Evolutionary conservation across 2,329 filamentous ascomycete genomes (phyloP), one percentile per base, ranked within the genome.

Genomic region (Ophioceras dolichostomum): DNA sequence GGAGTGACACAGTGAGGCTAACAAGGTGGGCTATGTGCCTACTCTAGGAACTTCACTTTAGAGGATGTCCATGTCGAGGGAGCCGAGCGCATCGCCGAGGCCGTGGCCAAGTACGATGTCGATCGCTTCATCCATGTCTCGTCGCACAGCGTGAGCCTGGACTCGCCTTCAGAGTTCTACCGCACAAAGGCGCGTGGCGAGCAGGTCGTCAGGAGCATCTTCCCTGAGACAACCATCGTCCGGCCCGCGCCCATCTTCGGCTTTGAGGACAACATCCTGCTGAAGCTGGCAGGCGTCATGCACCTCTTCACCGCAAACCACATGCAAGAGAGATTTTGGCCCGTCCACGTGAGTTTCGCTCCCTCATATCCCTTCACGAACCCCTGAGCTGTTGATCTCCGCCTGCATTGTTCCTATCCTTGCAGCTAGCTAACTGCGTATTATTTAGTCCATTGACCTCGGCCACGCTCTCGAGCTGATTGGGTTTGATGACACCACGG

Each of bases 101-200:
- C 91, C 37, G 86, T 87, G 37, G 91, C 89, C 52, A 98, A 98
- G 64, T 98, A 98, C 63, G 89, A 98, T 53, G 78, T 95, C 48
- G 91, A 98, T 63, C 80, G 91, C 46, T 98, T 85, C 61, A 87
- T 98, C 46, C 91, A 98, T 51, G 79, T 98, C 49, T 98, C 91
- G 9, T 94, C 88, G 22, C 88, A 93, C 71, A 96, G 89, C 54
- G 89, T 86, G 40, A 68, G 82, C 58, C 70, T 76, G 31, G 70
- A 83, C 48, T 96, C 89, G 14, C 61, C 79, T 3, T 89, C 86
- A 10, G 84, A 91, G 53, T 98, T 89, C 72, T 95, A 83, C 62
- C 70, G 81, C 42, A 94, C 87, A 49, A 98, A 98, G 75, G 88
- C 70, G 42, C 74, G 70, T 53, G 83, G 83, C 48, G 91, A 98